Evolutionary conservation across 768 basidiomycete species (phyloP).

Genomic region (Suillus americanus): DNA sequence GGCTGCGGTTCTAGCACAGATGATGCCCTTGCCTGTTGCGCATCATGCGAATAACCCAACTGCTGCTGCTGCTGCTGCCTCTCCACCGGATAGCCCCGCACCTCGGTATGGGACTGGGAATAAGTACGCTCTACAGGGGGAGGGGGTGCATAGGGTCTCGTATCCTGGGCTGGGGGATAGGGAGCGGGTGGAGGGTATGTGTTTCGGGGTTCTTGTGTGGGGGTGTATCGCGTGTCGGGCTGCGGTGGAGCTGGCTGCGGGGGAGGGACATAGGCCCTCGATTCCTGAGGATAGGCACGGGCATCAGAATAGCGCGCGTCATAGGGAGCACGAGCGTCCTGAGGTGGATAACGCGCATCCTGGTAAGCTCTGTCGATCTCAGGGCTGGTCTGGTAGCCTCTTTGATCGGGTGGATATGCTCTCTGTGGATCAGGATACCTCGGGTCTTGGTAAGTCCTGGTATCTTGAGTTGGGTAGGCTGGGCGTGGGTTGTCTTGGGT

Average conservation of each 20-base stretch:
- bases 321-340: not conserved
- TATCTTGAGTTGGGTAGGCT: not conserved
- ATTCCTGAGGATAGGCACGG: not conserved
- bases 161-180: constrained; percentile 4
- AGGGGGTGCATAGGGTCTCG: not conserved
- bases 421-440: not conserved
- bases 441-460: not conserved
- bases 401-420: not conserved
- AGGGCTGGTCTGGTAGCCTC: not conserved
- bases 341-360: not conserved
- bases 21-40: constrained; percentile 18
- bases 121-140: not conserved
- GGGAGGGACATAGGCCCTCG: not conserved
- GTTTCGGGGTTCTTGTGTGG: not conserved
- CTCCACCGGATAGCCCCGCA: not conserved
- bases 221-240: constrained; percentile 1
- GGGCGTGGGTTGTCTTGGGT: not conserved
- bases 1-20: constrained; percentile 12
- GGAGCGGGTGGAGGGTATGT: not conserved
- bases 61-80: constrained; percentile 12
- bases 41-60: constrained; percentile 10
- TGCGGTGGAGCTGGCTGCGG: constrained; percentile 22
- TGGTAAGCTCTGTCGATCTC: not conserved
- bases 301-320: not conserved
- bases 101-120: not conserved